Evolutionary conservation across 129 eudicot genomes (phyloP), one percentile per base, ranked within the genome.

Genomic region (Lactuca sativa): DNA sequence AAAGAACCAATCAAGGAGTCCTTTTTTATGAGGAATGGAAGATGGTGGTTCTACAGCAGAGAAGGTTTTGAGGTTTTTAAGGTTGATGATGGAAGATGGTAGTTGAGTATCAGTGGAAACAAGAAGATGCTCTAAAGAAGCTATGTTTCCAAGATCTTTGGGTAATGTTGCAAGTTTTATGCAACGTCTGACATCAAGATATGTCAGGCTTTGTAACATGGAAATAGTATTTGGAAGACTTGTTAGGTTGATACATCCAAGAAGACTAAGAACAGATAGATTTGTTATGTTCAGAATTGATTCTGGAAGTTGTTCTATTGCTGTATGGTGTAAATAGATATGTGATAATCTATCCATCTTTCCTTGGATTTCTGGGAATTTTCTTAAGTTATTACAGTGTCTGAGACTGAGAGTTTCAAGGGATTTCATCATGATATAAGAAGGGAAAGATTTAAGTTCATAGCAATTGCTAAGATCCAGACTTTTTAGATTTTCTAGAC

Each of bases 111-210:
- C 40, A 51, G 64, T 43, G 52, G 58, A 31, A 13, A 74, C 47
- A 38, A 63, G 63, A 54, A 74, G 78, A 40, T 74, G 56, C 59
- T 38, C 66, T 41, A 74, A 43, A 54, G 16, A 16, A 38, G 14
- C 44, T 30, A 74, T 53, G 30, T 74, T 67, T 53, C 78, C 72
- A 14, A 74, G 64, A 17, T 21, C 41, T 63, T 74, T 38, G 17
- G 78, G 78, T 67, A 74, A 63, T 54, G 59, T 73, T 14, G 47
- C 51, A 63, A 73, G 78, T 36, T 54, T 52, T 64, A 32, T 47
- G 40, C 78, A 74, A 12, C 63, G 38, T 31, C 62, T 25, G 17
- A 73, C 43, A 53, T 73, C 51, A 16, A 74, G 72, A 52, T 53
- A 62, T 64, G 31, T 52, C 6, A 74, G 55, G 61, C n/a, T 32